Conservation (phyloP, 257 asterid species). For the Hygrophila difformis region DNA sequence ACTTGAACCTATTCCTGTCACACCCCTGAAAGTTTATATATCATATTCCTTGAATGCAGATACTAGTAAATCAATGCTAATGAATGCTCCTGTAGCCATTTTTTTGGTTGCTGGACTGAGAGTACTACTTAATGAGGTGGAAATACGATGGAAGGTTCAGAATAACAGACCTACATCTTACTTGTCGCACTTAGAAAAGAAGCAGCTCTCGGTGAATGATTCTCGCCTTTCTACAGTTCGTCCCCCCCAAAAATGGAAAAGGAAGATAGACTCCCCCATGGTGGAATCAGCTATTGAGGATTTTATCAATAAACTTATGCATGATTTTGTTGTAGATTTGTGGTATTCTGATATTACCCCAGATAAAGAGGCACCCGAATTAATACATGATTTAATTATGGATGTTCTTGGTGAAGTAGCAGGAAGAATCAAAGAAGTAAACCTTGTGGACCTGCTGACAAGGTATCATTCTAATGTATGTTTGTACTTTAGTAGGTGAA, state of each 20-base stretch:
- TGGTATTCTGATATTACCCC: slow-evolving; percentile 96
- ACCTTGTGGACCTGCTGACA: slow-evolving; percentile 88
- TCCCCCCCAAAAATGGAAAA: slow-evolving; percentile 78
- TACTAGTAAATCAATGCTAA: slow-evolving; percentile 89
- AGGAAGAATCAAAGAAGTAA: slow-evolving; percentile 68
- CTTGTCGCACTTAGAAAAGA: slow-evolving; percentile 78
- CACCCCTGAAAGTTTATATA: too few relatives aligned
- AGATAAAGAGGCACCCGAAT: slow-evolving; percentile 78
- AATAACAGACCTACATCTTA: slow-evolving; percentile 44
- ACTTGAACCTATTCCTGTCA: too few relatives aligned
- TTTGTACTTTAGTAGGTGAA: neutral
- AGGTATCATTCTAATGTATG: slow-evolving; percentile 33
- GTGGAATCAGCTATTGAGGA: slow-evolving; percentile 86
- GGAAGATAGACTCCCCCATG: slow-evolving; percentile 73
- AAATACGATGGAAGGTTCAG: slow-evolving; percentile 68
- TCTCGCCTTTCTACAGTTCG: slow-evolving; percentile 64
- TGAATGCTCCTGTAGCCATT: slow-evolving; percentile 82
- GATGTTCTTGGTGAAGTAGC: slow-evolving; percentile 93
- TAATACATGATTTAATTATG: slow-evolving; percentile 62
- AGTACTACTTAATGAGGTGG: slow-evolving; percentile 68
- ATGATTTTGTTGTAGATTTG: slow-evolving; percentile 77
- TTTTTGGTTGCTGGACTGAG: slow-evolving; percentile 72
- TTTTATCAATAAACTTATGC: slow-evolving; percentile 64
- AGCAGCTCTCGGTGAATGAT: slow-evolving; percentile 80
- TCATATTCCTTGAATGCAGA: slow-evolving; percentile 44